Percentiles rank a stretch among this genome's conserved stretches.
Conservation (phyloP, 768 basidiomycete species). For the Hortiboletus campestris region DNA sequence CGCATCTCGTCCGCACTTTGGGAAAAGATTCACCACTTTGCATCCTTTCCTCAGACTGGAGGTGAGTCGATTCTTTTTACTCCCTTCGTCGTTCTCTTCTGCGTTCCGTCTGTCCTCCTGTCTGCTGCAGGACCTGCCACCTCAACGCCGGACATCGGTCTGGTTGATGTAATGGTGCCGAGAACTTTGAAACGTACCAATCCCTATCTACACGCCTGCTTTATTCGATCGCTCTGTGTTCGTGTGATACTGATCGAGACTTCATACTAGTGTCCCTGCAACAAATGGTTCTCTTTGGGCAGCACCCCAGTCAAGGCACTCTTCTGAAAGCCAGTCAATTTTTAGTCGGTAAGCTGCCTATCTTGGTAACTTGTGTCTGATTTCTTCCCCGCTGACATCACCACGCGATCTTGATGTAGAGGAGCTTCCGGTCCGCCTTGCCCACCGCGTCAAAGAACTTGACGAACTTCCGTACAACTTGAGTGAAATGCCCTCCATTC, state of each 20-base stretch:
- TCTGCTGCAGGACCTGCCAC: background rate
- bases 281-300: constrained; percentile 18
- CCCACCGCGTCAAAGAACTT: constrained; percentile 18
- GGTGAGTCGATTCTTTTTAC: constrained; percentile 44
- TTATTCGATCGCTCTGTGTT: background rate
- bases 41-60: constrained; percentile 89
- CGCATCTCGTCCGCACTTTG: constrained; percentile 76
- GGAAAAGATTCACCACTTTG: constrained; percentile 90
- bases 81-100: background rate
- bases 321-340: constrained; percentile 17
- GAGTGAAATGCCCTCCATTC: constrained; percentile 18
- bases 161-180: background rate
- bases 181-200: background rate
- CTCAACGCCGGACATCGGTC: background rate
- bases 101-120: background rate
- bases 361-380: background rate
- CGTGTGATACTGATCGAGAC: constrained; percentile 5
- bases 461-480: constrained; percentile 16
- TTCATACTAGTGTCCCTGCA: constrained; percentile 11
- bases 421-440: constrained; percentile 16
- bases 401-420: background rate
- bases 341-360: constrained; percentile 8
- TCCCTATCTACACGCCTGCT: background rate
- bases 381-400: background rate
- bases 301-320: constrained; percentile 19